A percentile compares a stretch with the other conserved stretches of the same genome.
phyloP scores from a whole-genome alignment of 108 stramenopile species.

The Nitzschia sp. region DNA sequence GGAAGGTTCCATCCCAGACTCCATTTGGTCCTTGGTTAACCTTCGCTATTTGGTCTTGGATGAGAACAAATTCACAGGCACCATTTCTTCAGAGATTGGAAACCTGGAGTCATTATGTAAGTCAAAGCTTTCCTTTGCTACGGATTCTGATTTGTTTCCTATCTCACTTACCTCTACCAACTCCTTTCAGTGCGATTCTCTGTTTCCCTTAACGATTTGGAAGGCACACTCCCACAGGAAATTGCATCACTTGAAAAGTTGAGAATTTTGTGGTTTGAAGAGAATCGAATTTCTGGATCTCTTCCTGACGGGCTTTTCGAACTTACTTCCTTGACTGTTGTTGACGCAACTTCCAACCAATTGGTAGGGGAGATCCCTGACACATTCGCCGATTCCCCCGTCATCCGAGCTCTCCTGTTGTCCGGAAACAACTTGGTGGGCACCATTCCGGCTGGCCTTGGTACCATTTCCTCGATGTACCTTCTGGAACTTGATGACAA shows the following conservation, averaged over 20 bases:
- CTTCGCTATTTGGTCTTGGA: slow-evolving; percentile 14
- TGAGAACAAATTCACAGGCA: slow-evolving; percentile 27
- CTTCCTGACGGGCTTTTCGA: slow-evolving; percentile 17
- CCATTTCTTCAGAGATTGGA: not conserved
- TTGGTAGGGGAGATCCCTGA: slow-evolving; percentile 43
- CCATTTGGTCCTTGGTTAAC: slow-evolving; percentile 2
- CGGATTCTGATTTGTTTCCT: not conserved
- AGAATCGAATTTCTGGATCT: slow-evolving; percentile 16
- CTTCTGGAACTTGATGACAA: slow-evolving; percentile 15
- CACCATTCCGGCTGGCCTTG: slow-evolving; percentile 43
- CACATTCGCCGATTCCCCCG: slow-evolving; percentile 23
- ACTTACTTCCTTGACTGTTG: slow-evolving; percentile 9
- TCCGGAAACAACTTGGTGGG: slow-evolving; percentile 30
- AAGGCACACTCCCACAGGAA: slow-evolving; percentile 44
- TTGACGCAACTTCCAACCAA: slow-evolving; percentile 20
- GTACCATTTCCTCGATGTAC: not conserved
- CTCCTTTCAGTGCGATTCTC: slow-evolving; percentile 8
- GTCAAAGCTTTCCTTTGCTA: not conserved
- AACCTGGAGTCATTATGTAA: slow-evolving; percentile 10
- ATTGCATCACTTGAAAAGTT: slow-evolving; percentile 30
- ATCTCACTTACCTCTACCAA: not conserved
- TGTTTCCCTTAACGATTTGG: slow-evolving; percentile 38
- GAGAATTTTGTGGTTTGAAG: slow-evolving; percentile 9
- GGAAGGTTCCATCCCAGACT: slow-evolving; percentile 23
- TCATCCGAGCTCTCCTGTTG: slow-evolving; percentile 8